These are phyloP conservation scores for Alectoria sarmentosa DNA, from an alignment of 495 filamentous ascomycete genomes.

Conservation along the genomic window DNA sequence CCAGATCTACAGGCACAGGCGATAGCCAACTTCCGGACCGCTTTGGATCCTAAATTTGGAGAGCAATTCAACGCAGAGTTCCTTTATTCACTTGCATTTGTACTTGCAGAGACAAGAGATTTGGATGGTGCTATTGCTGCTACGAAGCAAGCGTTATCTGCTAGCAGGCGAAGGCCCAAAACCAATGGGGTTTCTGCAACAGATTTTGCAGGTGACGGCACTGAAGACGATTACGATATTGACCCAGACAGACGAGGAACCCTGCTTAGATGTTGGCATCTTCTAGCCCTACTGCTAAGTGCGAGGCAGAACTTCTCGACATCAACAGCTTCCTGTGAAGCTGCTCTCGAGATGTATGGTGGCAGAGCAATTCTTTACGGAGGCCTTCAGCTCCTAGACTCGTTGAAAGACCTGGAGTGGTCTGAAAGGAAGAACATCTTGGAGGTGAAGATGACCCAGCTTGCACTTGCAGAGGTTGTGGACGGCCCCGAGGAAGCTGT, in stretches of 20 bases:
- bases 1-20: conserved; percentile 65
- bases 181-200: conserved; percentile 1
- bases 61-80: conserved; percentile 58
- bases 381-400: conserved; percentile 21
- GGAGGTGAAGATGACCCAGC: conserved; percentile 89
- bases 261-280: conserved; percentile 58
- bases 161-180: neutral
- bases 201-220: conserved; percentile 5
- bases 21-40: conserved; percentile 61
- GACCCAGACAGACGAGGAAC: conserved; percentile 6
- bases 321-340: conserved; percentile 74
- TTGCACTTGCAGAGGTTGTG: conserved; percentile 72
- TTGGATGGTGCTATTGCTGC: conserved; percentile 68
- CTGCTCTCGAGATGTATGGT: conserved; percentile 80
- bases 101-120: conserved; percentile 76
- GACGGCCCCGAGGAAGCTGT: conserved; percentile 79
- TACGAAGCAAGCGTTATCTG: conserved; percentile 54
- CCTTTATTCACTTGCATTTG: conserved; percentile 68
- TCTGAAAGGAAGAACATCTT: conserved; percentile 76
- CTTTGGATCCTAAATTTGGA: conserved; percentile 56
- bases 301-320: conserved; percentile 77
- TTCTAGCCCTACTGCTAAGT: conserved; percentile 77
- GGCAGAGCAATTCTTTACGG: conserved; percentile 25
- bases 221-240: neutral
- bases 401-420: conserved; percentile 57